Evolutionary conservation across 495 filamentous ascomycete genomes (phyloP), one percentile per base, ranked within the genome.

Genomic region (Aspergillus saccharolyticus): DNA sequence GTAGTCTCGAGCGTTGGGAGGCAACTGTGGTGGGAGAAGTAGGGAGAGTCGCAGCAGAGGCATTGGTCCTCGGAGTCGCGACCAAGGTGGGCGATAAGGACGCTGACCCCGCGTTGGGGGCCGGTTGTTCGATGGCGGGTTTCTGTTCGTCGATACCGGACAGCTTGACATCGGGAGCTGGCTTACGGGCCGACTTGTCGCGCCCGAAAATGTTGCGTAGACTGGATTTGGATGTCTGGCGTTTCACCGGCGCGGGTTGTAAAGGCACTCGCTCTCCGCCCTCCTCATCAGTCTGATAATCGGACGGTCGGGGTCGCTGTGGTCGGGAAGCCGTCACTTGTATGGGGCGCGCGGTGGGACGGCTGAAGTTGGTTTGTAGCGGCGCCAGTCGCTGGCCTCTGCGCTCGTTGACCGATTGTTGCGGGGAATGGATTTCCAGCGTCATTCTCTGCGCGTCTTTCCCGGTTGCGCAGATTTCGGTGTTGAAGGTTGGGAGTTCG

Each of bases 311-410:
- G 46, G 66, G 73, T 22, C 75, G 75, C 44, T 73, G 70, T 44
- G 64, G 44, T 45, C 70, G 67, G 10, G 64, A 54, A 3, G 65
- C 42, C 47, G 59, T 52, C 30, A 58, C 45, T 50, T 57, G 20
- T 48, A 54, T 3, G 10, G 55, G 45, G 4, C 52, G 63, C 24
- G 68, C 58, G 12, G 60, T 63, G 25, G 71, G 72, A 21, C 69
- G 69, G 51, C 67, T 75, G 58, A 77, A 75, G 53, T 73, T 75
- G 50, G 74, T 77, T 55, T 74, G 67, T 28, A 77, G 55, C 6
- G 74, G 74, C 6, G 72, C 59, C 4, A 77, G 57, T 21, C 49
- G 66, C 45, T 70, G 74, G 9, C 74, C 74, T 67, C 74, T 66
- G 33, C 72, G 74, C 55, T 75, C 72, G 55, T 67, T 67, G 54